These are phyloP conservation scores for Leucaena leucocephala DNA, from an alignment of 306 rosid genomes.

Conservation along the genomic window DNA sequence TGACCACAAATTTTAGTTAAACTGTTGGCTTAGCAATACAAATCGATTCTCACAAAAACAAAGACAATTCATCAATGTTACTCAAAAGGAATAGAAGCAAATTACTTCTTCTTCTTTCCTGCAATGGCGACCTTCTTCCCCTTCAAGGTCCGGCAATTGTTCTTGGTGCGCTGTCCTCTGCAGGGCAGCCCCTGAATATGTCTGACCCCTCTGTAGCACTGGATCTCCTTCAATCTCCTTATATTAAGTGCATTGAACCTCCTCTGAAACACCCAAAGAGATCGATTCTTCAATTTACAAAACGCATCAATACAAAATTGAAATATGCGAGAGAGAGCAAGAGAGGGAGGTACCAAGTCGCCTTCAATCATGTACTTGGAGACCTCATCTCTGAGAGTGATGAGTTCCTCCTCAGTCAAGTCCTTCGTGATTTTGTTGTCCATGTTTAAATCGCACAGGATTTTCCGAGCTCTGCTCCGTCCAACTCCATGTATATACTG, in stretches of 20 bases:
- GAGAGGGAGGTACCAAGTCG: slow-evolving; percentile 60
- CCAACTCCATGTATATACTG: slow-evolving; percentile 96
- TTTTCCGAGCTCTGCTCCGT: slow-evolving; percentile 62
- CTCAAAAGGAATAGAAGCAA: neutral
- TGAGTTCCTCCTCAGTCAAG: slow-evolving; percentile 76
- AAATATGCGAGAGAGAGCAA: neutral
- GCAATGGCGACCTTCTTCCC: slow-evolving; percentile 70
- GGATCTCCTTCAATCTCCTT: slow-evolving; percentile 91
- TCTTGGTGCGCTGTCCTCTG: slow-evolving; percentile 93
- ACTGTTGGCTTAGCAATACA: neutral
- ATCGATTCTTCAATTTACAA: slow-evolving; percentile 17
- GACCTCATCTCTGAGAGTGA: slow-evolving; percentile 75
- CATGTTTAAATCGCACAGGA: slow-evolving; percentile 65
- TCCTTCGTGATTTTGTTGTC: slow-evolving; percentile 92
- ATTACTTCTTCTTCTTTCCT: slow-evolving; percentile 60
- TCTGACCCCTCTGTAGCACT: slow-evolving; percentile 89
- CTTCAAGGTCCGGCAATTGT: slow-evolving; percentile 87
- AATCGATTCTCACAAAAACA: slow-evolving; percentile 15
- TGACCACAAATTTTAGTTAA: neutral
- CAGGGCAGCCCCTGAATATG: slow-evolving; percentile 94
- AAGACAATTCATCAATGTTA: neutral
- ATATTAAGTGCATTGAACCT: slow-evolving; percentile 82
- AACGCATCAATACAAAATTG: neutral
- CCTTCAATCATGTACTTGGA: slow-evolving; percentile 91
- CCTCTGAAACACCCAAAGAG: slow-evolving; percentile 54